Evolutionary conservation across 352 stramenopile species (phyloP).

Genomic region (Phytophthora pisi): DNA sequence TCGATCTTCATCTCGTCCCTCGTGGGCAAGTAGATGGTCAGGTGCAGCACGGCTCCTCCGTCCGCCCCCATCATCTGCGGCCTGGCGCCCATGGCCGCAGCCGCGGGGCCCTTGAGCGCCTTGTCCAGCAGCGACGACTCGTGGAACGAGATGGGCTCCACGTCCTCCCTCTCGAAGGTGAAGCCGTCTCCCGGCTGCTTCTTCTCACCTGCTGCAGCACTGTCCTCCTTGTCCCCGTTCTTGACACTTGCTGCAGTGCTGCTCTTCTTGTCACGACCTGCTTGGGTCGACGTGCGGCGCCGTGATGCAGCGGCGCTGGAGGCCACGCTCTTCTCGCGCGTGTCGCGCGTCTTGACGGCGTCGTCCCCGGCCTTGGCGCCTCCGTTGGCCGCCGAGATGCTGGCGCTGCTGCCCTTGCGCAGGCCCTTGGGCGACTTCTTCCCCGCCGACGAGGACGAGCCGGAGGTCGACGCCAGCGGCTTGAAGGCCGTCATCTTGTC

Average conservation of each 20-base stretch:
- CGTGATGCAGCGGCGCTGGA: conserved; percentile 23
- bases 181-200: conserved; percentile 52
- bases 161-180: conserved; percentile 70
- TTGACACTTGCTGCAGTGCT: conserved; percentile 24
- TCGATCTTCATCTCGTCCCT: conserved; percentile 89
- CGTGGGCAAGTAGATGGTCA: conserved; percentile 88
- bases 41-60: conserved; percentile 72
- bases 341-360: conserved; percentile 25
- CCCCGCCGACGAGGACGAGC: conserved; percentile 1
- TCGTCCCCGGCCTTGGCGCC: conserved; percentile 24
- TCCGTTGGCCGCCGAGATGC: conserved; percentile 5
- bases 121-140: conserved; percentile 81
- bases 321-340: conserved; percentile 31
- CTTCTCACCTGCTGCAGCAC: conserved; percentile 14
- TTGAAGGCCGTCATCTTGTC: conserved; percentile 87
- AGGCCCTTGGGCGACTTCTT: conserved; percentile 61
- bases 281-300: conserved; percentile 36
- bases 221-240: conserved; percentile 19
- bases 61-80: conserved; percentile 64
- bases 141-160: conserved; percentile 67
- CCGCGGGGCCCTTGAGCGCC: conserved; percentile 64
- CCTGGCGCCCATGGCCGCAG: conserved; percentile 52
- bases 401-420: conserved; percentile 33
- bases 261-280: conserved; percentile 32
- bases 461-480: conserved; percentile 31